Evolutionary conservation across 108 stramenopile genomes (phyloP), one percentile per base, ranked within the genome.

Genomic region (Pseudonitzschia multiseries): DNA sequence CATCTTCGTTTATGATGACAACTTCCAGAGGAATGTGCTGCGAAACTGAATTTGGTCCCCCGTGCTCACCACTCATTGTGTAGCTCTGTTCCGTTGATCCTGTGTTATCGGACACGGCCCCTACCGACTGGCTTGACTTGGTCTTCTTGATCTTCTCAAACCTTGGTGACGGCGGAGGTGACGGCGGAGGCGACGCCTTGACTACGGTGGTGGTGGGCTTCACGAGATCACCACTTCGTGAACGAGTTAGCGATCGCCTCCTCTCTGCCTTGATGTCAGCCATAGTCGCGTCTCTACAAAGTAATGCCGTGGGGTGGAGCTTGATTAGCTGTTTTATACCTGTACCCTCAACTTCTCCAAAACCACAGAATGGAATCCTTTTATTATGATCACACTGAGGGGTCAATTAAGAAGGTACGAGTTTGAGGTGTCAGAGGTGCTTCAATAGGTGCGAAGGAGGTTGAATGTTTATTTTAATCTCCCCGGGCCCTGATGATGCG

Each of bases 11-110:
- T 6, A 67, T 26, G 9, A 67, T 50, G 13, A 67, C 46, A 18
- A 67, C 66, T 40, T 67, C 66, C 9, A 50, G 43, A 50, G 66
- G 66, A 27, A 67, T 67, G 36, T 26, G 18, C 24, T 46, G 14
- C 15, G 46, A 13, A 3, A 50, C 13, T 48, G 44, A 50, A 0
- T 24, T 56, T 56, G 22, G 26, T 24, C 54, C 54, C 54, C 54
- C 54, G 46, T 48, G 12, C 12, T 48, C 46, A 20, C 20, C 54
- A 20, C 24, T 56, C 54, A 56, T 56, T 1, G 54, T 56, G 24
- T 26, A 56, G 24, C 54, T 56, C 24, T 56, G 54, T 26, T 56
- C 24, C 54, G 54, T 56, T 21, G 54, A 56, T 22, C 54, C 54
- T 22, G 54, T 56, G 24, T 26, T 13, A 24, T 56, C 17, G 17